These are phyloP conservation scores for Schrenkiella parvula DNA, from an alignment of 345 rosid genomes.

Conservation along the genomic window DNA sequence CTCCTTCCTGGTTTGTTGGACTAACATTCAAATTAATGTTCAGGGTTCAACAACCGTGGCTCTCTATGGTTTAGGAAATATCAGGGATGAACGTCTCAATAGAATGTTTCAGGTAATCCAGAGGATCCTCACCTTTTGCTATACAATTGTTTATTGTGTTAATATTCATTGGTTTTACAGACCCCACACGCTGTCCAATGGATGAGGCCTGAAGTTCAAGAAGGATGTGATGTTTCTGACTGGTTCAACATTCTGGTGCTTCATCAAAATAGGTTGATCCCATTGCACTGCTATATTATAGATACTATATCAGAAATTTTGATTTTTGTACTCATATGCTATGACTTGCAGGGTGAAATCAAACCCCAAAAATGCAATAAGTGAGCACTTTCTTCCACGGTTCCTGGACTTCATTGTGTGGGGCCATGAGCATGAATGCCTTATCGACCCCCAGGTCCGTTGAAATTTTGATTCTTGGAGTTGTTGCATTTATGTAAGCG, in stretches of 20 bases:
- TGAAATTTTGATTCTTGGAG: not conserved
- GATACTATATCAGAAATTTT: not conserved
- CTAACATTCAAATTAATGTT: constrained; percentile 9
- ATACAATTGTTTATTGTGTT: constrained; percentile 5
- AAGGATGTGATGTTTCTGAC: constrained; percentile 70
- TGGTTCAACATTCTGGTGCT: constrained; percentile 99
- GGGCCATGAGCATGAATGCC: constrained; percentile 99
- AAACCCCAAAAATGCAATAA: constrained; percentile 96
- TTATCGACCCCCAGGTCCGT: constrained; percentile 85
- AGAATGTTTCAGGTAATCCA: constrained; percentile 91
- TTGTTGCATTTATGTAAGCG: not conserved
- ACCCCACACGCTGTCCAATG: constrained; percentile 98
- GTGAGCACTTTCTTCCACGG: constrained; percentile 93
- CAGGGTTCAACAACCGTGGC: constrained; percentile 96
- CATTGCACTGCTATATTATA: not conserved
- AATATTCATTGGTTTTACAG: constrained; percentile 39
- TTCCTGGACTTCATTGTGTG: constrained; percentile 92
- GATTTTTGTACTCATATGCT: constrained; percentile 8
- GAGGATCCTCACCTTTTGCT: constrained; percentile 9
- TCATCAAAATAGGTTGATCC: constrained; percentile 89
- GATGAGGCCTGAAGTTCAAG: constrained; percentile 99
- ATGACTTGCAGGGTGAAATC: constrained; percentile 70
- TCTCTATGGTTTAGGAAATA: constrained; percentile 96
- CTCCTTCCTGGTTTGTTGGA: constrained; percentile 6
- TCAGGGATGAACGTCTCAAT: constrained; percentile 95